These are phyloP conservation scores for Phylloporus rhodoxanthus DNA, from an alignment of 768 basidiomycete genomes.

Conservation along the genomic window DNA sequence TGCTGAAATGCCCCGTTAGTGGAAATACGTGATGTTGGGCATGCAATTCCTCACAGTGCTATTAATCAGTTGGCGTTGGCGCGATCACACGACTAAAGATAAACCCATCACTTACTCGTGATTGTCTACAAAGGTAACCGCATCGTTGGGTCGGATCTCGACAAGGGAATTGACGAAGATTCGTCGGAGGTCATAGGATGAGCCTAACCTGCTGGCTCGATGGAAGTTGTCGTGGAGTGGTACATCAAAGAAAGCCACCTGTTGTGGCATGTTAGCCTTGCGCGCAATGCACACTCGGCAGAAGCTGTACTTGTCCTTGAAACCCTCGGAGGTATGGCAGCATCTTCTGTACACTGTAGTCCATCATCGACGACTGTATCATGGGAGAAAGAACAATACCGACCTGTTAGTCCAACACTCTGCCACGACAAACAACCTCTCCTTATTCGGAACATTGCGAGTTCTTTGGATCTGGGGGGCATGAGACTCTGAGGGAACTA, in stretches of 20 bases:
- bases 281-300: background rate
- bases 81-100: background rate
- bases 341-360: conserved; percentile 42
- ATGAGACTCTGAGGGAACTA: background rate
- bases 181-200: conserved; percentile 66
- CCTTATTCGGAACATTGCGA: conserved; percentile 39
- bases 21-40: background rate
- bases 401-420: conserved; percentile 82
- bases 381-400: conserved; percentile 14
- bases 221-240: conserved; percentile 83
- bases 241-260: conserved; percentile 90
- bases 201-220: conserved; percentile 62
- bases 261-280: conserved; percentile 5
- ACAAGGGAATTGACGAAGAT: conserved; percentile 70
- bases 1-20: conserved; percentile 32
- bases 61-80: conserved; percentile 1
- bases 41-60: conserved; percentile 54
- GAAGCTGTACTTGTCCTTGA: conserved; percentile 51
- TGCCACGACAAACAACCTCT: conserved; percentile 59
- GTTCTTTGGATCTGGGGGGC: conserved; percentile 44
- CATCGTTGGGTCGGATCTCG: conserved; percentile 63
- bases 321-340: conserved; percentile 56
- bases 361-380: background rate
- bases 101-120: conserved; percentile 58
- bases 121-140: conserved; percentile 88